phyloP scores from a whole-genome alignment of 805 yeast genomes.

The Yamadazyma scolyti region DNA sequence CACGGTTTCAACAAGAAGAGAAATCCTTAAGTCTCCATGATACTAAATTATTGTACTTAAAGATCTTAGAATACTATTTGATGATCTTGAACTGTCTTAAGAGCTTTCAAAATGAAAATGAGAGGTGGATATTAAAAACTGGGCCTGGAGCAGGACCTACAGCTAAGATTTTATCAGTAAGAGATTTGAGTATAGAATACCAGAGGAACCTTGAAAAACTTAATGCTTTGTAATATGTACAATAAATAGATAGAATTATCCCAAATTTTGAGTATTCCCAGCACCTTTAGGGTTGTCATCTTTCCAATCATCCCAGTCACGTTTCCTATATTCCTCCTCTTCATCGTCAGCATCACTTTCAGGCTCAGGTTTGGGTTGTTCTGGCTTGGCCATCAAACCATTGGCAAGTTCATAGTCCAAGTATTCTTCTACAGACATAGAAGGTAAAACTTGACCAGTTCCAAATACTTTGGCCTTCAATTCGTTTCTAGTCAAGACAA shows the following conservation, averaged over 20 bases:
- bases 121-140: constrained; percentile 32
- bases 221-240: constrained; percentile 4
- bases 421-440: constrained; percentile 91
- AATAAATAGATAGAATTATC: constrained; percentile 15
- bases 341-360: constrained; percentile 41
- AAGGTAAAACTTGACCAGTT: constrained; percentile 88
- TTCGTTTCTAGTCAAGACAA: constrained; percentile 66
- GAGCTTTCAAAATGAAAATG: constrained; percentile 30
- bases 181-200: constrained; percentile 30
- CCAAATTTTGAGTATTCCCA: constrained; percentile 67
- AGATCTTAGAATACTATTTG: constrained; percentile 39
- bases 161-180: constrained; percentile 19
- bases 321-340: constrained; percentile 70
- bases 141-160: constrained; percentile 4
- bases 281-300: constrained; percentile 85
- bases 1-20: constrained; percentile 26
- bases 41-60: constrained; percentile 30
- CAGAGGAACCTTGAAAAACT: constrained; percentile 2
- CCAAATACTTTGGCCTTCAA: constrained; percentile 70
- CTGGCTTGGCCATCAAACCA: constrained; percentile 67
- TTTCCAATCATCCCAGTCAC: constrained; percentile 92
- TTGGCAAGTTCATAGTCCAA: constrained; percentile 79
- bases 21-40: constrained; percentile 14
- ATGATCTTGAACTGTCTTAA: constrained; percentile 37
- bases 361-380: constrained; percentile 34